phyloP scores from a whole-genome alignment of 345 rosid genomes.

The Dipteronia dyeriana region DNA sequence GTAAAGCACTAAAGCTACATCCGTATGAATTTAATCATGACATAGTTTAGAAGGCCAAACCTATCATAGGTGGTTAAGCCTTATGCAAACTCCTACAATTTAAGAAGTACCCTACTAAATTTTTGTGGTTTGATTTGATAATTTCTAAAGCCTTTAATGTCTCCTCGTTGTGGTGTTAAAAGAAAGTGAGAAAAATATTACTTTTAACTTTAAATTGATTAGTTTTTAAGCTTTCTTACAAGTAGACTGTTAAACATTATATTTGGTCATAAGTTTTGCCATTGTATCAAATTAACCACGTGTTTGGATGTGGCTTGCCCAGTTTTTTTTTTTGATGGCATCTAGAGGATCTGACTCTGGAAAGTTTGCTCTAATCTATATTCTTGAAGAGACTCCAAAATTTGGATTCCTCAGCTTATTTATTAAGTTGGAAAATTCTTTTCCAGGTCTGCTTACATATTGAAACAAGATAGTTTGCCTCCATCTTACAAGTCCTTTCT shows the following conservation, averaged over 20 bases:
- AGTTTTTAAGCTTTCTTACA: not conserved
- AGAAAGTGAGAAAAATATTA: not conserved
- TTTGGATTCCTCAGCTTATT: not conserved
- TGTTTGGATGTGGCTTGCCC: not conserved
- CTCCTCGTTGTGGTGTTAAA: not conserved
- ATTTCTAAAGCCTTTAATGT: not conserved
- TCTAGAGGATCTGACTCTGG: not conserved
- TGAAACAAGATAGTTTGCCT: conserved; percentile 88
- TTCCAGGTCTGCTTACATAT: conserved; percentile 86
- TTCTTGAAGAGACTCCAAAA: not conserved
- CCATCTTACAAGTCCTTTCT: conserved; percentile 91
- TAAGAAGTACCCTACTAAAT: not conserved
- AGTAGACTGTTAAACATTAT: not conserved
- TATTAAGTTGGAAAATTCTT: conserved; percentile 17
- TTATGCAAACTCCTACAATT: not conserved
- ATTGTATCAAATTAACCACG: not conserved
- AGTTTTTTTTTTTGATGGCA: not conserved
- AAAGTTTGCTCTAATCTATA: not conserved
- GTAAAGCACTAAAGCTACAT: conserved; percentile 2
- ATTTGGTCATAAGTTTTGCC: not conserved
- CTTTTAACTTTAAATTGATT: not conserved
- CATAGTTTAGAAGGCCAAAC: not conserved
- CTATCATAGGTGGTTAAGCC: not conserved
- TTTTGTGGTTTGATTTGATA: not conserved
- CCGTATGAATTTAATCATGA: not conserved